Evolutionary conservation across 2,329 filamentous ascomycete genomes (phyloP).

Genomic region (Aplosporella prunicola): DNA sequence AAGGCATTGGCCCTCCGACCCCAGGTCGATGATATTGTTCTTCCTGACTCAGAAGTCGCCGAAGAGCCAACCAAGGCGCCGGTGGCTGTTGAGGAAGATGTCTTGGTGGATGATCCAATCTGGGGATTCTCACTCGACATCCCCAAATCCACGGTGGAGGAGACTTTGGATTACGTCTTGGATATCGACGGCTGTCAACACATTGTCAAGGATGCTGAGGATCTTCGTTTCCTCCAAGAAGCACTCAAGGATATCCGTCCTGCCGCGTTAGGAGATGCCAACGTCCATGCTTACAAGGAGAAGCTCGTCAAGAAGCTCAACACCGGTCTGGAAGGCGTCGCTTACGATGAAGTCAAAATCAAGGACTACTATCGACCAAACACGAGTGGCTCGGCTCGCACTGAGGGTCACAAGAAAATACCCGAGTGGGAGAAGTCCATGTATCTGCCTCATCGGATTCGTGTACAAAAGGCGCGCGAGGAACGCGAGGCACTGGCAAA

Average conservation of each 20-base stretch:
- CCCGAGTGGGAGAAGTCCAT: conserved; percentile 96
- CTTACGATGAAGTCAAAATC: conserved; percentile 45
- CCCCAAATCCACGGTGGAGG: conserved; percentile 55
- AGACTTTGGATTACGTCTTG: conserved; percentile 53
- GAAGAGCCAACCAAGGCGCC: conserved; percentile 3
- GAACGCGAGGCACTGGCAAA: conserved; percentile 73
- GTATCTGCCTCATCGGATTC: conserved; percentile 94
- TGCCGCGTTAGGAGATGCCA: conserved; percentile 47
- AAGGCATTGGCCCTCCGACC: conserved; percentile 35
- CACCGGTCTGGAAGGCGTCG: conserved; percentile 44
- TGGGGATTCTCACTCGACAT: conserved; percentile 51
- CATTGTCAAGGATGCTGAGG: conserved; percentile 59
- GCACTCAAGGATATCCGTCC: conserved; percentile 39
- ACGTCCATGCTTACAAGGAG: conserved; percentile 61
- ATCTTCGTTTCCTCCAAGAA: conserved; percentile 47
- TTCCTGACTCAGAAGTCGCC: not conserved
- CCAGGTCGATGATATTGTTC: conserved; percentile 16
- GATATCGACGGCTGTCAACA: conserved; percentile 64
- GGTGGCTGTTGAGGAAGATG: conserved; percentile 18
- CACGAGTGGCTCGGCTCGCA: conserved; percentile 72
- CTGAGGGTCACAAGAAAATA: conserved; percentile 91
- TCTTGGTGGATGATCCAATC: conserved; percentile 9
- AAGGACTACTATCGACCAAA: conserved; percentile 77
- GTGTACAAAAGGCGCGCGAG: conserved; percentile 83
- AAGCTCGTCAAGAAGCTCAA: conserved; percentile 64